Conservation (phyloP, 1,284 basidiomycete species). For the Cryptococcus hybrid region DNA sequence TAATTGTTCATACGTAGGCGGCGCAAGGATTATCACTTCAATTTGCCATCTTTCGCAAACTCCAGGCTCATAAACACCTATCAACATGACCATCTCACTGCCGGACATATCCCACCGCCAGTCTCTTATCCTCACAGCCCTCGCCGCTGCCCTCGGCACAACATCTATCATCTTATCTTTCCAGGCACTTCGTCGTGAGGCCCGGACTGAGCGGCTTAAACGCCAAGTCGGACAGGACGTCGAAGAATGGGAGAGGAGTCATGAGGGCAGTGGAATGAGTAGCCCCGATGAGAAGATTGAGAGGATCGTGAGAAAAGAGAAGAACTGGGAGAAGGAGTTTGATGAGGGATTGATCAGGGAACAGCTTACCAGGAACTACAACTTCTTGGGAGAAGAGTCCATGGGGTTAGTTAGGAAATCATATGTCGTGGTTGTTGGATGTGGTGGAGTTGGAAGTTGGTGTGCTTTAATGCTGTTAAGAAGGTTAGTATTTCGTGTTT, state of each 20-base stretch:
- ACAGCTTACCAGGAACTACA: conserved; percentile 83
- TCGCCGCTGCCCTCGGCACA: conserved; percentile 41
- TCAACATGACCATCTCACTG: background rate
- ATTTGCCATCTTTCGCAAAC: too few relatives aligned
- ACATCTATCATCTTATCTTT: conserved; percentile 44
- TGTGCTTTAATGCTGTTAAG: conserved; percentile 89
- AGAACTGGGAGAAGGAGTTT: conserved; percentile 53
- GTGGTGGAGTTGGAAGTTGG: conserved; percentile 96
- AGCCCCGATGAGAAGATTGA: conserved; percentile 30
- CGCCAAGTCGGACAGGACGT: conserved; percentile 47
- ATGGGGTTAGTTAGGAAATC: conserved; percentile 76
- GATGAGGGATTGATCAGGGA: conserved; percentile 76
- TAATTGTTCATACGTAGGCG: too few relatives aligned
- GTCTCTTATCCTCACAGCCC: conserved; percentile 41
- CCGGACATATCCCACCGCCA: conserved; percentile 24
- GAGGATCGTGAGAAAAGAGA: conserved; percentile 23
- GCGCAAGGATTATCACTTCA: too few relatives aligned
- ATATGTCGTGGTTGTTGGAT: conserved; percentile 84
- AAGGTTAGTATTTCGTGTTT: conserved; percentile 50
- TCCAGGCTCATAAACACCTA: background rate
- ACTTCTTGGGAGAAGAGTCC: conserved; percentile 87
- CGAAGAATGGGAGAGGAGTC: conserved; percentile 39
- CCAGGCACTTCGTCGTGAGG: conserved; percentile 45
- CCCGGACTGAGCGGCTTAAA: conserved; percentile 44
- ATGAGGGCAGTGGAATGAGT: conserved; percentile 22